Percentiles rank a stretch among this genome's conserved stretches.
Conservation (phyloP, 306 rosid genomes). For the Alnus rubra region DNA sequence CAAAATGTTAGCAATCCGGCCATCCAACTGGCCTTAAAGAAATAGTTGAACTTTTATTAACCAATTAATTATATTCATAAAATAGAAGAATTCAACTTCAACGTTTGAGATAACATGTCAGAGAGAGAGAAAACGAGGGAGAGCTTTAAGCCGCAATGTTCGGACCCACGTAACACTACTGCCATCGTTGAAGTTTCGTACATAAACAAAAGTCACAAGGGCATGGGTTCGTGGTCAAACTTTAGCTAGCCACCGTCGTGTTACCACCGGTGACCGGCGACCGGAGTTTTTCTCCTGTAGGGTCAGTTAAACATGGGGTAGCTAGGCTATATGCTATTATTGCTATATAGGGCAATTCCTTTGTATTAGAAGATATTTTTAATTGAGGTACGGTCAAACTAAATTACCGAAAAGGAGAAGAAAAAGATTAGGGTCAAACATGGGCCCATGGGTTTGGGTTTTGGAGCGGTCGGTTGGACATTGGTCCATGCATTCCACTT, state of each 20-base stretch:
- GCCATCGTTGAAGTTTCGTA: constrained; percentile 70
- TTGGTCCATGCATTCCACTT: constrained; percentile 10
- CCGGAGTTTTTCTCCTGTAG: constrained; percentile 4
- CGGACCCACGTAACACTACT: constrained; percentile 38
- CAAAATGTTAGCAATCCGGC: constrained; percentile 34
- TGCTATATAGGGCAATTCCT: no score
- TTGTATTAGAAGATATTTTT: no score
- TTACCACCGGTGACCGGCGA: constrained; percentile 34
- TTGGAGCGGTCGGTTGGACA: background rate
- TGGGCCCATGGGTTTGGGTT: background rate
- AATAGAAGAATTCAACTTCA: constrained; percentile 76
- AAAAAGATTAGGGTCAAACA: background rate
- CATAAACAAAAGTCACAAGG: constrained; percentile 46
- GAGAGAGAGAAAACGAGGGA: constrained; percentile 26
- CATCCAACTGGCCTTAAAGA: constrained; percentile 35
- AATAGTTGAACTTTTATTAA: background rate
- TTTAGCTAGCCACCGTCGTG: constrained; percentile 31
- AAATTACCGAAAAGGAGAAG: background rate
- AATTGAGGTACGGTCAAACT: constrained; percentile 18
- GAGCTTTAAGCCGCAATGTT: constrained; percentile 52
- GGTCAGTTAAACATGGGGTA: constrained; percentile 20
- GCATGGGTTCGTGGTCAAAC: constrained; percentile 43
- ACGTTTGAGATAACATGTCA: constrained; percentile 43
- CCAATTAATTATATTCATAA: background rate
- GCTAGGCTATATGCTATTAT: no score